Evolutionary conservation across 345 rosid genomes (phyloP).

Genomic region (Sonneratia caseolaris): DNA sequence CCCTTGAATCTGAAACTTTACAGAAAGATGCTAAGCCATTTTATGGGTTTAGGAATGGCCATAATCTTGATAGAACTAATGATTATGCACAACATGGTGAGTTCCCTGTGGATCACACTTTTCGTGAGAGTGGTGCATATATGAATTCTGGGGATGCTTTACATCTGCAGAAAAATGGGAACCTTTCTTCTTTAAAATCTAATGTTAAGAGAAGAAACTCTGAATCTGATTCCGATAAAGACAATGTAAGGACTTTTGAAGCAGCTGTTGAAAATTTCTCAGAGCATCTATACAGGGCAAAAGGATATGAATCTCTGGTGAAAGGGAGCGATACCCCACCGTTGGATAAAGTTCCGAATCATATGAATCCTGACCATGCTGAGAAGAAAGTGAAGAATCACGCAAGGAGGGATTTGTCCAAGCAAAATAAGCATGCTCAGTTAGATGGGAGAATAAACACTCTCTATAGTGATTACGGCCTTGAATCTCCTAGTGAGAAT

Average conservation of each 20-base stretch:
- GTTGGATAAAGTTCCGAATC: constrained; percentile 6
- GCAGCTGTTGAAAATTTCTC: constrained; percentile 11
- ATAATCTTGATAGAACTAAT: constrained; percentile 9
- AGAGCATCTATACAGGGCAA: constrained; percentile 15
- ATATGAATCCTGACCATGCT: constrained; percentile 12
- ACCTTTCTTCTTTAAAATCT: constrained; percentile 9
- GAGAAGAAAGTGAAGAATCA: constrained; percentile 19
- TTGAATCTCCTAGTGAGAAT: constrained; percentile 13
- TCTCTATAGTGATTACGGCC: constrained; percentile 7
- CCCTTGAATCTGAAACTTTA: constrained; percentile 10
- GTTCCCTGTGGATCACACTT: constrained; percentile 5
- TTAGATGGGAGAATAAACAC: constrained; percentile 14
- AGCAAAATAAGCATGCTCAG: constrained; percentile 17
- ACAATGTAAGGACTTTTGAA: constrained; percentile 16
- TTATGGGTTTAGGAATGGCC: constrained; percentile 10
- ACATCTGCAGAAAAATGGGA: constrained; percentile 13
- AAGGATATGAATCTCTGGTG: constrained; percentile 10
- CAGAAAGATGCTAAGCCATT: constrained; percentile 13
- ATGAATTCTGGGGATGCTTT: constrained; percentile 8
- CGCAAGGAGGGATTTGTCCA: constrained; percentile 13
- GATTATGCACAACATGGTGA: constrained; percentile 10
- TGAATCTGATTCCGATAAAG: constrained; percentile 15
- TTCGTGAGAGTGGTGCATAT: constrained; percentile 12
- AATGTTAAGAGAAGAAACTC: constrained; percentile 18
- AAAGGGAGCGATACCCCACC: constrained; percentile 5